These are phyloP conservation scores for Phlebiopsis flavidoalba DNA, from an alignment of 768 basidiomycete genomes.

Conservation along the genomic window DNA sequence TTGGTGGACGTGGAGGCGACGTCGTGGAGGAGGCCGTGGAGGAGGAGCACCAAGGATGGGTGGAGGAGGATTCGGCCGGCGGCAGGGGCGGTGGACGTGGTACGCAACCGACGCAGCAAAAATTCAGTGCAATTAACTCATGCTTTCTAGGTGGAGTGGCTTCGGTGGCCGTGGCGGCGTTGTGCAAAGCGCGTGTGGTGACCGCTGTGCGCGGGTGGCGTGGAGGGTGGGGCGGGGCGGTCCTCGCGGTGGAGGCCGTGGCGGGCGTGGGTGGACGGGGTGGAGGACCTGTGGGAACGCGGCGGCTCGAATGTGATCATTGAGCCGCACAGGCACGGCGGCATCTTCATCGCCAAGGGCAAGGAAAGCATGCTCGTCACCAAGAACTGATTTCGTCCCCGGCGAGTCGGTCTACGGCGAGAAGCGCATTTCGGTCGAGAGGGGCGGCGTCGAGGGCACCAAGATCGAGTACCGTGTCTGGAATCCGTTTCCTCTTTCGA, in stretches of 20 bases:
- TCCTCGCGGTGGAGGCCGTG: slow-evolving; percentile 22
- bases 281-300: slow-evolving; percentile 62
- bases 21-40: slow-evolving; percentile 25
- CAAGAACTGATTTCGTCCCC: slow-evolving; percentile 93
- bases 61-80: slow-evolving; percentile 17
- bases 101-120: slow-evolving; percentile 11
- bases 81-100: slow-evolving; percentile 28
- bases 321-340: slow-evolving; percentile 92
- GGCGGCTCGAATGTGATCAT: slow-evolving; percentile 88
- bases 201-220: slow-evolving; percentile 11
- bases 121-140: background rate
- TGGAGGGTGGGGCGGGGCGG: slow-evolving; percentile 14
- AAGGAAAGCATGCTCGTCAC: slow-evolving; percentile 98
- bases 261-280: slow-evolving; percentile 46
- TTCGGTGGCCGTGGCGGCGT: slow-evolving; percentile 21
- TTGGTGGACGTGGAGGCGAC: slow-evolving; percentile 26
- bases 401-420: slow-evolving; percentile 99
- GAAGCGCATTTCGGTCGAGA: slow-evolving; percentile 90
- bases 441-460: slow-evolving; percentile 63
- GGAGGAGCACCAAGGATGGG: slow-evolving; percentile 19
- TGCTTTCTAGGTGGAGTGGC: slow-evolving; percentile 17
- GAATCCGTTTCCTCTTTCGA: slow-evolving; percentile 97
- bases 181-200: slow-evolving; percentile 9
- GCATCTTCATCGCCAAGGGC: slow-evolving; percentile 95
- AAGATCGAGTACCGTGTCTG: slow-evolving; percentile 98